These are phyloP conservation scores for Cornus controversa DNA, from an alignment of 148 eudicot genomes.

Conservation along the genomic window DNA sequence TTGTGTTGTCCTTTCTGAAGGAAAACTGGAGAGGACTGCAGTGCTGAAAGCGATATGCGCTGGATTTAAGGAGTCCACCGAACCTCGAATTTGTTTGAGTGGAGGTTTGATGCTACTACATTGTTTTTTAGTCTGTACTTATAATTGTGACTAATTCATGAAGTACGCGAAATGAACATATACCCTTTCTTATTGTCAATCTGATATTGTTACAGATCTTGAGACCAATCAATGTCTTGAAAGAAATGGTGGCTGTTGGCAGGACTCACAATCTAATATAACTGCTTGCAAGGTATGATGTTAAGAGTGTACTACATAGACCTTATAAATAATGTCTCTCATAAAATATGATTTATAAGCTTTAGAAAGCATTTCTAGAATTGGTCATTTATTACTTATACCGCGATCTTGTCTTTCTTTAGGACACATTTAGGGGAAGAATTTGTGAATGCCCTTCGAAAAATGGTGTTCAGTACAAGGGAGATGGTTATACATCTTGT, in stretches of 20 bases:
- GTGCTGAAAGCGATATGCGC: conserved; percentile 89
- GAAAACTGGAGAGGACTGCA: conserved; percentile 84
- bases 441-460: conserved; percentile 84
- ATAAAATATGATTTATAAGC: neutral
- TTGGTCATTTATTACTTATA: neutral
- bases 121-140: conserved; percentile 7
- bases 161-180: neutral
- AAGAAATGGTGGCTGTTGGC: conserved; percentile 95
- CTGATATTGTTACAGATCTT: conserved; percentile 41
- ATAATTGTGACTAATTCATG: neutral
- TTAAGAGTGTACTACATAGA: neutral
- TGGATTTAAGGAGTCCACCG: conserved; percentile 85
- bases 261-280: conserved; percentile 45
- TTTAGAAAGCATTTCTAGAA: neutral
- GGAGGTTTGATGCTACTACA: conserved; percentile 40
- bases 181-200: neutral
- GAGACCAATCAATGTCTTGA: conserved; percentile 90
- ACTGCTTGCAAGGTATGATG: conserved; percentile 81
- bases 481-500: conserved; percentile 87
- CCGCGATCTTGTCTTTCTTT: conserved; percentile 1
- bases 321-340: neutral
- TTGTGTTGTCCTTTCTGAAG: conserved; percentile 29
- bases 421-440: conserved; percentile 96
- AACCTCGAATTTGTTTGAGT: conserved; percentile 76
- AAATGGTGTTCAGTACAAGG: conserved; percentile 76